Base-by-base conservation (phyloP, 1,284 basidiomycete species). In the Puccinia coronata region DNA sequence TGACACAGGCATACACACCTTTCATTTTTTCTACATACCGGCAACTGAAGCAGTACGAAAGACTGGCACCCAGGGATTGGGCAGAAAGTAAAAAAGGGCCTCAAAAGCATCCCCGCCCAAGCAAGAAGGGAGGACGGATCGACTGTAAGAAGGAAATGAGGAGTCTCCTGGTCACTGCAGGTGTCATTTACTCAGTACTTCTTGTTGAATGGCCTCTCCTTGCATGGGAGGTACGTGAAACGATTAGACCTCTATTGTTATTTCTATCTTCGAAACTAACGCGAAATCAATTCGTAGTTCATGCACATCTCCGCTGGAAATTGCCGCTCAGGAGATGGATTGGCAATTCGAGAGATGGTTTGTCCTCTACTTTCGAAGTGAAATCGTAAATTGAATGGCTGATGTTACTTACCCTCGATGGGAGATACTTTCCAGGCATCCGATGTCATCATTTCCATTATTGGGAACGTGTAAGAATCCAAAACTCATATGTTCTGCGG, bases 101-200 rank as follows among this genome's bases (percentile, higher is more conserved):
- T 41, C 77, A 79, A 79, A 79, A 79, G 55, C 75, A 77, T 53
- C 49, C 47, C 34, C 67, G 47, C 20, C 39, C 39, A 43, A 25
- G 23, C 18, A 59, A 69, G 51, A 79, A 59, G 53, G 67, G 77
- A 25, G 49, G 53, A 55, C 47, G 77, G 41, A 79, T 79, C 31
- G 77, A 79, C 43, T 79, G 77, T 36, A 67, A 69, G 25, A 79
- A 79, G 61, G 77, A 79, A 59, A 79, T 79, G 77, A 67, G 53
- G n/a, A 79, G 63, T 43, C 53, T 79, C 23, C 53, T 79, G 18
- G 28, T 71, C 28, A 79, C 77, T 41, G 77, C 77, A 16, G 77
- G 77, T 25, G 63, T 53, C 4, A 79, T 79, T 31, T 79, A 79
- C 43, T 79, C 77, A 6, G 77, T 79, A 43, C 39, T 79, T n/a